Conservation (phyloP, 495 filamentous ascomycete species). For the Cudoniella acicularis region DNA sequence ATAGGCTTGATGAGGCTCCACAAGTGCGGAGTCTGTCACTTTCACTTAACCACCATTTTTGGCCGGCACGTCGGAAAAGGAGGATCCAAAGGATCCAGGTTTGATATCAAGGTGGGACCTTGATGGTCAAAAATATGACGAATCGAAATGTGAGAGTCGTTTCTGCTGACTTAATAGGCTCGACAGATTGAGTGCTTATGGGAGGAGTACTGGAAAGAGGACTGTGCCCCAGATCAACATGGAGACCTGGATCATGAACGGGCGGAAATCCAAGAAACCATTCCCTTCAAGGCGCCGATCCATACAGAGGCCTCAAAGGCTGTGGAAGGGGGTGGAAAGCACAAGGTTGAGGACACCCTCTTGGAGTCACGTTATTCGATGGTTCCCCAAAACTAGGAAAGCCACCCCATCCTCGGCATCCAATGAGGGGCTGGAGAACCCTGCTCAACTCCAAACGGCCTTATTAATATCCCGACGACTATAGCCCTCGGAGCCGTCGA, state of each 20-base stretch:
- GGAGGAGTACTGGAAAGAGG: constrained; percentile 4
- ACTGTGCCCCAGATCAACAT: not conserved
- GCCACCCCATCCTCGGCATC: not conserved
- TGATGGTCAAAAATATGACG: not conserved
- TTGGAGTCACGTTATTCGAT: constrained; percentile 22
- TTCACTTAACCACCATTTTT: not conserved
- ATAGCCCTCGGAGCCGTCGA: not conserved
- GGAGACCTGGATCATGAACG: not conserved
- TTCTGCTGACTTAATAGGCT: constrained; percentile 16
- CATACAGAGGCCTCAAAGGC: not conserved
- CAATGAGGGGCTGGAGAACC: constrained; percentile 20
- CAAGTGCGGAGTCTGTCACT: not conserved
- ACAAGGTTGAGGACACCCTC: constrained; percentile 12
- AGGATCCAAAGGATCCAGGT: not conserved
- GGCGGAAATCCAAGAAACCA: not conserved
- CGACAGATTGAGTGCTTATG: constrained; percentile 17
- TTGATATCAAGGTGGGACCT: not conserved
- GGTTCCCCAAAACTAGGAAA: constrained; percentile 3
- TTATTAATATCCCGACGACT: not conserved
- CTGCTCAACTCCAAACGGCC: constrained; percentile 6
- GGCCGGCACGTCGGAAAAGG: not conserved
- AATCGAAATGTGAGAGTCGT: constrained; percentile 6
- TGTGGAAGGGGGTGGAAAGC: not conserved
- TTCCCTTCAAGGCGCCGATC: not conserved
- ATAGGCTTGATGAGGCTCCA: constrained; percentile 8